Evolutionary conservation across 73 alveolate species (phyloP).

Genomic region (Paramecium pentaurelia): DNA sequence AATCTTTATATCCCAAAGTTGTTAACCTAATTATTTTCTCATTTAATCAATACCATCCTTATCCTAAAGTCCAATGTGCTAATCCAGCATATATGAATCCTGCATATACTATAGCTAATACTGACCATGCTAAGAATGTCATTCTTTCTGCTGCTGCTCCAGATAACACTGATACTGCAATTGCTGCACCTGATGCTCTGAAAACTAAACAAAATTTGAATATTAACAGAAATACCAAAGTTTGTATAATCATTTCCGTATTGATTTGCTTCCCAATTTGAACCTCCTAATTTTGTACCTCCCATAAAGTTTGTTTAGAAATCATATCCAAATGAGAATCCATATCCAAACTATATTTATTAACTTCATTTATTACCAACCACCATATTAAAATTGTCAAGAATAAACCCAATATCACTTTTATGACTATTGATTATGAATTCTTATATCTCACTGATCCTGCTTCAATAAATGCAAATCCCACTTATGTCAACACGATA

Average conservation of each 20-base stretch:
- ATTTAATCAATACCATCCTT: neutral
- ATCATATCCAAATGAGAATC: constrained; percentile 46
- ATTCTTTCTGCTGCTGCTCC: constrained; percentile 51
- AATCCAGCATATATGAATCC: constrained; percentile 38
- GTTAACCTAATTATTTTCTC: neutral
- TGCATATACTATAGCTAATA: neutral
- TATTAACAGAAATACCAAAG: constrained; percentile 35
- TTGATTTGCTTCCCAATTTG: neutral
- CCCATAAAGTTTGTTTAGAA: constrained; percentile 4
- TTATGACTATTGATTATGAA: constrained; percentile 27
- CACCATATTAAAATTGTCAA: constrained; percentile 12
- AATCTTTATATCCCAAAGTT: constrained; percentile 40
- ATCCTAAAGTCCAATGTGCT: neutral
- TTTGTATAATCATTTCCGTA: constrained; percentile 11
- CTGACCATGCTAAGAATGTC: constrained; percentile 44
- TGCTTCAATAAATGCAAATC: constrained; percentile 32
- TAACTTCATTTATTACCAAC: neutral
- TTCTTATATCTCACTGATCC: constrained; percentile 48
- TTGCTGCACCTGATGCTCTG: constrained; percentile 34
- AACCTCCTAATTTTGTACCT: constrained; percentile 32
- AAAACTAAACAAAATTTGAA: neutral
- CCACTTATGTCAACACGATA: neutral
- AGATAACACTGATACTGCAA: neutral
- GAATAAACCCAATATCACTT: constrained; percentile 14
- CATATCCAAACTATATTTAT: constrained; percentile 37